phyloP scores from a whole-genome alignment of 2,329 filamentous ascomycete species.

The Dothidotthia symphoricarpi region DNA sequence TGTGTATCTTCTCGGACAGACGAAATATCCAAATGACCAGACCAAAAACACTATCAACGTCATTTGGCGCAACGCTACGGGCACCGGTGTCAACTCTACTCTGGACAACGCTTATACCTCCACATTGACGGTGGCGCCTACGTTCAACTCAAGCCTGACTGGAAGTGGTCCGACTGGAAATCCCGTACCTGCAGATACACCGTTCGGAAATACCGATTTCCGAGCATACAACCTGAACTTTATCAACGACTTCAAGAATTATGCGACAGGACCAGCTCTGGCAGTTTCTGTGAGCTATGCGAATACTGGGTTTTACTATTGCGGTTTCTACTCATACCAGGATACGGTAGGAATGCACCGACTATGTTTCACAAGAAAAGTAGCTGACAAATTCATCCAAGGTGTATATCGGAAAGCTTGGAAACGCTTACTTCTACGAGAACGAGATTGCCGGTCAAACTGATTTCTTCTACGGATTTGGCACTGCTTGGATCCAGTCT shows the following conservation, averaged over 20 bases:
- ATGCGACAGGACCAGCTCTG: conserved; percentile 56
- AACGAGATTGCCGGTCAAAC: conserved; percentile 63
- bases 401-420: conserved; percentile 62
- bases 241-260: conserved; percentile 57
- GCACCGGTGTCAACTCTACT: conserved; percentile 42
- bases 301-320: conserved; percentile 66
- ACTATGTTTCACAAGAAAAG: background rate
- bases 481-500: conserved; percentile 60
- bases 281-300: conserved; percentile 62
- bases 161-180: conserved; percentile 63
- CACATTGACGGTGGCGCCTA: conserved; percentile 63
- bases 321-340: conserved; percentile 66
- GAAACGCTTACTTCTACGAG: conserved; percentile 63
- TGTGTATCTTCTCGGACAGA: conserved; percentile 61
- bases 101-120: conserved; percentile 63
- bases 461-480: conserved; percentile 69
- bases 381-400: background rate
- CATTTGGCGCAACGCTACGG: conserved; percentile 58
- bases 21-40: conserved; percentile 49
- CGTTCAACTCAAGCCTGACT: conserved; percentile 60
- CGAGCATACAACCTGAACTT: conserved; percentile 67
- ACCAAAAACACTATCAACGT: conserved; percentile 56
- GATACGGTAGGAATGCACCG: conserved; percentile 54
- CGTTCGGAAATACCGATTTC: conserved; percentile 64
- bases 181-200: conserved; percentile 59